These are phyloP conservation scores for Lophiotrema nucula DNA, from an alignment of 495 filamentous ascomycete species.

Conservation along the genomic window DNA sequence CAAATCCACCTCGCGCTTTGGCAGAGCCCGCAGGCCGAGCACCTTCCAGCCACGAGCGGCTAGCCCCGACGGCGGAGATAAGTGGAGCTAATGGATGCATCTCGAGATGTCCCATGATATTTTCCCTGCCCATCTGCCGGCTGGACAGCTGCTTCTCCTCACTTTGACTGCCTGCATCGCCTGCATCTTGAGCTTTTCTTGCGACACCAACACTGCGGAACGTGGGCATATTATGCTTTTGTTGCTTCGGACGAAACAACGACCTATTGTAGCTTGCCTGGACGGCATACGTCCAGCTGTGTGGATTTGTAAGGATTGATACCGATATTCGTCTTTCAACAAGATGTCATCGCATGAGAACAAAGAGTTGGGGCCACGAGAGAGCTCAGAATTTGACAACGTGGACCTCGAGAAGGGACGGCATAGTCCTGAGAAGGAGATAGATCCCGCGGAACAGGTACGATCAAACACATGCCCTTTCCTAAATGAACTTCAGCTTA, in stretches of 20 bases:
- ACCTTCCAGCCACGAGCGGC: background rate
- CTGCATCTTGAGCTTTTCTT: background rate
- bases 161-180: background rate
- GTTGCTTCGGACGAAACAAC: background rate
- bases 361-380: slow-evolving; percentile 1
- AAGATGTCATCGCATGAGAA: slow-evolving; percentile 1
- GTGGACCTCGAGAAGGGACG: slow-evolving; percentile 3
- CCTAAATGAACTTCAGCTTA: no score
- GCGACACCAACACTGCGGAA: background rate
- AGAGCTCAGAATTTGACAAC: slow-evolving; percentile 9
- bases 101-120: background rate
- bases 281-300: background rate
- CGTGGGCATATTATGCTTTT: background rate
- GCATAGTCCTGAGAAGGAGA: background rate
- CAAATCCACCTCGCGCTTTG: no score
- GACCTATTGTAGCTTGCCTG: background rate
- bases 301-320: background rate
- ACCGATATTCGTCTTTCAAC: background rate
- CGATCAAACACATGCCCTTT: no score
- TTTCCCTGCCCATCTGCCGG: background rate
- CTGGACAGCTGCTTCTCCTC: background rate
- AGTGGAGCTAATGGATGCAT: background rate
- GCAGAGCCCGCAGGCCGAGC: no score
- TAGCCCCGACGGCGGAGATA: background rate
- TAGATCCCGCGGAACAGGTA: background rate